Evolutionary conservation across 768 basidiomycete genomes (phyloP), one percentile per base, ranked within the genome.

Genomic region (Suillus paluster): DNA sequence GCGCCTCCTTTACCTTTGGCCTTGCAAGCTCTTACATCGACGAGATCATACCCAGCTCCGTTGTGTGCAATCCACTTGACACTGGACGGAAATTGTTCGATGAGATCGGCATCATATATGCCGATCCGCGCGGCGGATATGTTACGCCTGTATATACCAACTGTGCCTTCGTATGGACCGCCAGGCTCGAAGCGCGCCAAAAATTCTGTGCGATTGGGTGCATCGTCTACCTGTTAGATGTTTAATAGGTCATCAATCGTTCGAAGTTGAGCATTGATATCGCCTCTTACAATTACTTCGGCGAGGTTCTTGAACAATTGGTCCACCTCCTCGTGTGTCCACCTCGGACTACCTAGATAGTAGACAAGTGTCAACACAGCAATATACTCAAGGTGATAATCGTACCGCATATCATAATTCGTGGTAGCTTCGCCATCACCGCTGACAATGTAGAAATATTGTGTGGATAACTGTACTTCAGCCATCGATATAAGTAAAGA

Each of bases 61-160:
- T 92, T 94, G 72, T 93, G 92, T 2, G 89, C 90, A 70, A 95
- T 92, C 88, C 90, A 94, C 72, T 86, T 86, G 55, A 95, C 82
- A 27, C 79, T 80, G 1, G 79, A 59, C 1, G 92, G 86, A 4
- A 96, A 79, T 0, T 81, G 84, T 44, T 80, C 73, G 64, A 97
- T 71, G 49, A 88, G 74, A 41, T 80, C 82, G 30, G 73, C 71
- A 66, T 88, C 83, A 57, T 82, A 85, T 23, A 79, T 67, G 17
- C 83, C 84, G 59, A 85, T 80, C 54, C 73, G 75, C 58, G 73
- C 70, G 12, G 78, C 75, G 19, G 80, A 81, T 45, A 73, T 64
- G 67, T 83, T 81, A 65, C 83, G 77, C 15, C 83, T 75, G 73
- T 84, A 87, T 61, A 88, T 80, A 14, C 79, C 86, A 21, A 79